Conservation (phyloP, 805 yeast species). For the Cyberlindnera maritima region DNA sequence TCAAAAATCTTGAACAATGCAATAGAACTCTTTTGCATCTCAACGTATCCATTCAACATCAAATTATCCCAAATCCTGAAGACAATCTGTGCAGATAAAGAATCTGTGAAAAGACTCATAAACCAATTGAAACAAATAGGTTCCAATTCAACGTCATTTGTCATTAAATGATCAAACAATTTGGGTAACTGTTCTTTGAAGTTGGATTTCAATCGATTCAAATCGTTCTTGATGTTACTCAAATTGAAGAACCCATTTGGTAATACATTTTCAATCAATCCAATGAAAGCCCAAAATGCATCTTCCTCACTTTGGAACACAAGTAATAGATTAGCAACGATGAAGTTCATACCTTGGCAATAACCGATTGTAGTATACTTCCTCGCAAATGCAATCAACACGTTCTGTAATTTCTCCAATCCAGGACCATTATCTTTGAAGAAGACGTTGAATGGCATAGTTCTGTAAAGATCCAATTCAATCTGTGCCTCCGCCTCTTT, state of each 20-base stretch:
- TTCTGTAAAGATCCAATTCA: constrained; percentile 50
- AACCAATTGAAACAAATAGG: constrained; percentile 57
- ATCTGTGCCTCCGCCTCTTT: constrained; percentile 45
- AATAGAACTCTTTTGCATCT: constrained; percentile 34
- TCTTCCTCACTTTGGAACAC: constrained; percentile 46
- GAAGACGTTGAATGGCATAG: constrained; percentile 52
- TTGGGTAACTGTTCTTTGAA: constrained; percentile 40
- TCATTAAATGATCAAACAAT: constrained; percentile 35
- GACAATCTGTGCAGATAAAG: constrained; percentile 49
- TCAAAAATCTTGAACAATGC: constrained; percentile 39
- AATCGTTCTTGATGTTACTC: constrained; percentile 39
- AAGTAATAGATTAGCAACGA: constrained; percentile 49
- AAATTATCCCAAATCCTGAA: constrained; percentile 52
- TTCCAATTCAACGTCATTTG: constrained; percentile 42
- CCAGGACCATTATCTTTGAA: constrained; percentile 56
- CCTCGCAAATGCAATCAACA: constrained; percentile 47
- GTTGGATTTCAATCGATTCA: constrained; percentile 34
- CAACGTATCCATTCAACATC: constrained; percentile 38
- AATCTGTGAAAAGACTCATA: constrained; percentile 49
- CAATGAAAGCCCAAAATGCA: constrained; percentile 51
- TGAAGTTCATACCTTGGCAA: constrained; percentile 61
- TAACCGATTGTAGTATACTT: constrained; percentile 50
- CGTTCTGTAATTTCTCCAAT: constrained; percentile 42
- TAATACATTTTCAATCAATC: constrained; percentile 45
- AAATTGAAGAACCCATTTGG: constrained; percentile 42